Evolutionary conservation across 805 yeast genomes (phyloP), one percentile per base, ranked within the genome.

Genomic region (Candida broadrunensis): DNA sequence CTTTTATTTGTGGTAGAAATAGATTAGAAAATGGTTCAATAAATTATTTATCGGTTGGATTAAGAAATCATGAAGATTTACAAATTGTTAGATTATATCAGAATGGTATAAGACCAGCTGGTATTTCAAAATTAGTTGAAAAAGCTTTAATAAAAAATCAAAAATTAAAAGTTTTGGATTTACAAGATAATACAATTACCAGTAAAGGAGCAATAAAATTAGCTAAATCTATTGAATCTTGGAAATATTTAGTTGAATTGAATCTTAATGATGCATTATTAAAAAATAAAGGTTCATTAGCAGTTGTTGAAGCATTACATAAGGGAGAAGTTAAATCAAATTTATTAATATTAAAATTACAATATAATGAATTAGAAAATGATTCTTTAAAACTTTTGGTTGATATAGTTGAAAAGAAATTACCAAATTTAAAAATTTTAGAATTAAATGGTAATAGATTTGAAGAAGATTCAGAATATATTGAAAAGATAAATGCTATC

Each of bases 121-220:
- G 99, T 52, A 82, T 91, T 41, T 77, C 83, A 47, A 81, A 77
- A 50, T 75, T 91, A 55, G 72, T 91, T 50, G 66, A 69, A 15
- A 75, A 83, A 39, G 98, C 97, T 42, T 77, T 93, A 54, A 62
- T 76, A 33, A 60, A 72, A 46, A 81, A 86, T 58, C 69, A 72
- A 20, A 66, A 75, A 18, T 75, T 93, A 52, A 72, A 80, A 51
- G 77, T 77, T 30, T 65, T 93, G 31, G 98, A 93, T 65, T 72
- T 93, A 50, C 97, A 93, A 70, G 99, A 93, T 63, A 93, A 93
- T 65, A 93, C 99, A 6, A 81, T 93, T 61, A 93, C 99, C 8
- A 52, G 65, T 18, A 79, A 83, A 18, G 76, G 91, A 33, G 85
- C 93, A 17, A 64, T 69, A 14, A 74, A 72, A 20, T 51, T 70